Evolutionary conservation across 2,329 filamentous ascomycete species (phyloP).

Genomic region (Cordyceps militaris): DNA sequence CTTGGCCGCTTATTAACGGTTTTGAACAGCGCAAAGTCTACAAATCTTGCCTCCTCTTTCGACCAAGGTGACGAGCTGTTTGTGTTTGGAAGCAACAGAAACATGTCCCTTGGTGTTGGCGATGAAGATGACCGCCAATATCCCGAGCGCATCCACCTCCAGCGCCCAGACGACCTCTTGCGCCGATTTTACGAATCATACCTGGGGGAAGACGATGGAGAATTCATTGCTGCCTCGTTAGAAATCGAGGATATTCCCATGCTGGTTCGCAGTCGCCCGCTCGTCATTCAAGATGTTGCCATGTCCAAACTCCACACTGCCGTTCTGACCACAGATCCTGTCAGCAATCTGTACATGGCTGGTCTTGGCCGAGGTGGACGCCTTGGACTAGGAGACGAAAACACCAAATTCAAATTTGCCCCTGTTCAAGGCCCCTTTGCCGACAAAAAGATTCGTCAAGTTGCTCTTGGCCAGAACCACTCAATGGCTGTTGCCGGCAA

Average conservation of each 20-base stretch:
- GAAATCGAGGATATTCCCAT: slow-evolving; percentile 56
- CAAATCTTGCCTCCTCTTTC: slow-evolving; percentile 8
- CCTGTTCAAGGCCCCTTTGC: slow-evolving; percentile 71
- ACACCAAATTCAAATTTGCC: slow-evolving; percentile 77
- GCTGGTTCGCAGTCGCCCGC: slow-evolving; percentile 61
- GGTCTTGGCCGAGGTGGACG: slow-evolving; percentile 87
- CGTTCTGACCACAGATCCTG: slow-evolving; percentile 76
- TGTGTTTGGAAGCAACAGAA: slow-evolving; percentile 94
- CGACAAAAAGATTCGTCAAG: slow-evolving; percentile 65
- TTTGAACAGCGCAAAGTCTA: neutral
- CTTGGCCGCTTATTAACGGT: neutral
- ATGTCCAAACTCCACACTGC: slow-evolving; percentile 92
- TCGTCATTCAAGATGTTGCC: slow-evolving; percentile 72
- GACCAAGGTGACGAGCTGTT: slow-evolving; percentile 73
- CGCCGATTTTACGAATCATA: slow-evolving; percentile 66
- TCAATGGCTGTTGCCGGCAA: slow-evolving; percentile 76
- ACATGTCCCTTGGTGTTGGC: slow-evolving; percentile 85
- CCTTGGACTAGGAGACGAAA: slow-evolving; percentile 82
- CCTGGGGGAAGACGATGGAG: slow-evolving; percentile 39
- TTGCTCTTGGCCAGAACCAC: slow-evolving; percentile 88
- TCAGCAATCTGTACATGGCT: slow-evolving; percentile 87
- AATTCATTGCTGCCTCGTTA: slow-evolving; percentile 22
- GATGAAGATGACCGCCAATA: slow-evolving; percentile 93
- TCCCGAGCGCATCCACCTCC: slow-evolving; percentile 73
- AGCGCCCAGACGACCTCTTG: slow-evolving; percentile 70